These are phyloP conservation scores for Candida boleticola DNA, from an alignment of 805 yeast genomes.

Conservation along the genomic window DNA sequence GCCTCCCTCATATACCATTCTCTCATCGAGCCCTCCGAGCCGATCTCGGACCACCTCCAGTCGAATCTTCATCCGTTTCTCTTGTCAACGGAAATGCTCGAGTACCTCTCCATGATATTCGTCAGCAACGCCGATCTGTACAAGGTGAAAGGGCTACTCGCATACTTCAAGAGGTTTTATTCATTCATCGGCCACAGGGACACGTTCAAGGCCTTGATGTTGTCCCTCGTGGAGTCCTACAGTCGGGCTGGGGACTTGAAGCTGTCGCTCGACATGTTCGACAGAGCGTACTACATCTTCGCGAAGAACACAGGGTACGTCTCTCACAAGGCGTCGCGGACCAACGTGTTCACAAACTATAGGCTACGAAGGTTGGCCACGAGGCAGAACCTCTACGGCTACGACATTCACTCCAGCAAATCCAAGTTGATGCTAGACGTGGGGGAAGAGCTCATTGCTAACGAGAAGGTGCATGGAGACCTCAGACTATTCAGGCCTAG, in stretches of 20 bases:
- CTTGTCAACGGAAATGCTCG: constrained; percentile 24
- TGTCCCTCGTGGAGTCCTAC: constrained; percentile 30
- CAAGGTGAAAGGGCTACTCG: constrained; percentile 27
- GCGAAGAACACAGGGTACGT: constrained; percentile 9
- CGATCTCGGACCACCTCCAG: constrained; percentile 10
- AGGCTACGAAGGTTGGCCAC: not conserved
- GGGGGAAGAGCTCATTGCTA: not conserved
- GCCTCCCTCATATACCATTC: constrained; percentile 36
- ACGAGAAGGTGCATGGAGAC: not conserved
- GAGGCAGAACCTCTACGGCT: not conserved
- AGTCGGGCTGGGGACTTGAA: constrained; percentile 19
- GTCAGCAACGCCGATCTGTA: constrained; percentile 21
- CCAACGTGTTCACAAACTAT: not conserved
- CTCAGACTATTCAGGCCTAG: constrained; percentile 21
- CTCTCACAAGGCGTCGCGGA: constrained; percentile 5
- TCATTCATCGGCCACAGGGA: constrained; percentile 29
- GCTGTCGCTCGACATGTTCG: constrained; percentile 23
- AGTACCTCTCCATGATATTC: constrained; percentile 27
- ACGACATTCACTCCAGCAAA: not conserved
- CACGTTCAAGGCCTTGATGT: constrained; percentile 25
- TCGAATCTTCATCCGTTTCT: constrained; percentile 28
- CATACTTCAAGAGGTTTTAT: constrained; percentile 38
- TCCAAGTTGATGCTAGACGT: not conserved
- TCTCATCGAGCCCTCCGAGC: constrained; percentile 21
- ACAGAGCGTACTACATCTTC: constrained; percentile 7